These are phyloP conservation scores for Cucurbita argyrosperma DNA, from an alignment of 306 rosid species.

Conservation along the genomic window DNA sequence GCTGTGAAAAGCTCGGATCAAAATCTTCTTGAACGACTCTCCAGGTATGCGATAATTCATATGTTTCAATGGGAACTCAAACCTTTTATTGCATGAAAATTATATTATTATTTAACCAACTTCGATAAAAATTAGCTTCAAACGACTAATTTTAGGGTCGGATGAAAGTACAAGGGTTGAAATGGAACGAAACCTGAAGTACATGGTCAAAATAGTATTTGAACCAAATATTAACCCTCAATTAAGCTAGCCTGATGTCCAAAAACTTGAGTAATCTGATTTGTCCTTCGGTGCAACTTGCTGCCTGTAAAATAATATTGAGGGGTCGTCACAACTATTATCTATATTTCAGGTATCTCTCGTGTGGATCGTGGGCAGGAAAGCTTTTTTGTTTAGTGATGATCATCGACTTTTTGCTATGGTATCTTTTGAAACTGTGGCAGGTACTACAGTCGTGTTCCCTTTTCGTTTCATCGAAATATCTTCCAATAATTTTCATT, in stretches of 20 bases:
- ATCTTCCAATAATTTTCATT: neutral
- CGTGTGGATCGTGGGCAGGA: constrained; percentile 84
- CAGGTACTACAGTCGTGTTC: constrained; percentile 23
- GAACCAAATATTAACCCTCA: neutral
- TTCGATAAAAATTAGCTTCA: no score
- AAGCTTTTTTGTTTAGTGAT: constrained; percentile 80
- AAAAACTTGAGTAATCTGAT: neutral
- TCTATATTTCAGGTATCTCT: constrained; percentile 46
- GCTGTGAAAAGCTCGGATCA: constrained; percentile 59
- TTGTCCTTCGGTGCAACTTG: neutral
- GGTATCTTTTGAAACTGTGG: constrained; percentile 58
- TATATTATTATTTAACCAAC: no score
- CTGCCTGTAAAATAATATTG: neutral
- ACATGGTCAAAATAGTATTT: neutral
- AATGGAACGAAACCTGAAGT: no score
- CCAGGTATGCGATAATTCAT: constrained; percentile 32
- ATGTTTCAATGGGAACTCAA: neutral
- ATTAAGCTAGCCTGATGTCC: neutral
- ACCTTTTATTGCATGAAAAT: no score
- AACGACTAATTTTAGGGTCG: no score
- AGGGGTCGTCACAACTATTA: neutral
- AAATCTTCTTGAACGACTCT: constrained; percentile 51
- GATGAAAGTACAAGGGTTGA: no score
- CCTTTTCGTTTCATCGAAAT: neutral
- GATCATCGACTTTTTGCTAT: constrained; percentile 63